Evolutionary conservation across 768 basidiomycete species (phyloP).

Genomic region (Boletus coccyginus): DNA sequence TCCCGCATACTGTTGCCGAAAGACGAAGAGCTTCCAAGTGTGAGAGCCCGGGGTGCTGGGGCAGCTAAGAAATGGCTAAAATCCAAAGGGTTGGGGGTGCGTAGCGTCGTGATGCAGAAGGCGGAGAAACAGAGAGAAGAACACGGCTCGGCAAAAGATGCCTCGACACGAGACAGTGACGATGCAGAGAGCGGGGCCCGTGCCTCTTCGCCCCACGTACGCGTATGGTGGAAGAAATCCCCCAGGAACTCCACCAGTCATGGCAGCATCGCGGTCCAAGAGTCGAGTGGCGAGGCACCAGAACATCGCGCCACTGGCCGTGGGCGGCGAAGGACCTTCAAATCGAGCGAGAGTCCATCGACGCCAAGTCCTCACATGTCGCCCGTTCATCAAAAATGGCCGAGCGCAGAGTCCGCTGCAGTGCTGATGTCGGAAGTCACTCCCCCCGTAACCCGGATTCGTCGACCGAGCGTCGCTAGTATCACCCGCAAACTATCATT

Average conservation of each 20-base stretch:
- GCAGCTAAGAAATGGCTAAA: slow-evolving; percentile 29
- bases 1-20: slow-evolving; percentile 38
- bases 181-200: slow-evolving; percentile 5
- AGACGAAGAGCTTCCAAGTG: slow-evolving; percentile 23
- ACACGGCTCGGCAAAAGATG: slow-evolving; percentile 1
- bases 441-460: slow-evolving; percentile 4
- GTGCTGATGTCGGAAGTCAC: slow-evolving; percentile 6
- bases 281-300: slow-evolving; percentile 1
- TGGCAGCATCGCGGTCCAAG: slow-evolving; percentile 11
- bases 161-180: neutral
- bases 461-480: slow-evolving; percentile 29
- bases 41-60: slow-evolving; percentile 9
- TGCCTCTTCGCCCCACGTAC: slow-evolving; percentile 17
- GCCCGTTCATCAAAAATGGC: slow-evolving; percentile 19
- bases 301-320: slow-evolving; percentile 4
- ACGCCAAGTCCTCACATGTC: slow-evolving; percentile 22
- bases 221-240: slow-evolving; percentile 33
- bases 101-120: slow-evolving; percentile 20
- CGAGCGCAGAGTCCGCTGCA: slow-evolving; percentile 20
- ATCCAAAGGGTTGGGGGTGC: slow-evolving; percentile 29
- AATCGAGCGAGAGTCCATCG: slow-evolving; percentile 10
- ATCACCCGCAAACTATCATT: slow-evolving; percentile 34
- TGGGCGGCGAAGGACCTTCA: slow-evolving; percentile 6
- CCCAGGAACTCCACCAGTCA: slow-evolving; percentile 9
- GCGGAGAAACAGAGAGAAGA: slow-evolving; percentile 23